A percentile compares a stretch with the other conserved stretches of the same genome.
phyloP scores from a whole-genome alignment of 2,329 filamentous ascomycete genomes.

The Neoscytalidium dimidiatum region DNA sequence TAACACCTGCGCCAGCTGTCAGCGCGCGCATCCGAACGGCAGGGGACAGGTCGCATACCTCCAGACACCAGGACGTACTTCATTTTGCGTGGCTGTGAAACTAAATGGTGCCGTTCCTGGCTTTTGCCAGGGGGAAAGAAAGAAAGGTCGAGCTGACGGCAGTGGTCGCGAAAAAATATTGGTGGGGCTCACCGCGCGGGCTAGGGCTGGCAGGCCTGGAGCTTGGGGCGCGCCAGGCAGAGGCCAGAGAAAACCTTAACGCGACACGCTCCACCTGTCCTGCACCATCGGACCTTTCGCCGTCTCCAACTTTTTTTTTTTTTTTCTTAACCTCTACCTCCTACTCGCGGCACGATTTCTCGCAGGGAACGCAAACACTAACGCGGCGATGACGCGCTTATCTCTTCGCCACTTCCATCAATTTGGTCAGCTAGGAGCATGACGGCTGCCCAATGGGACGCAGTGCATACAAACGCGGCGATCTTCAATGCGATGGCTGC shows the following conservation, averaged over 20 bases:
- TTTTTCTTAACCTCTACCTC: no score
- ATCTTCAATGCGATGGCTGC: slow-evolving; percentile 13
- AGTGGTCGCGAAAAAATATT: slow-evolving; percentile 33
- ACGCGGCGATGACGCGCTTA: slow-evolving; percentile 1
- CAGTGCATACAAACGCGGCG: slow-evolving; percentile 1
- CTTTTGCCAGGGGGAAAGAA: slow-evolving; percentile 45
- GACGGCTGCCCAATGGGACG: slow-evolving; percentile 8
- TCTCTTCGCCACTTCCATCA: not conserved
- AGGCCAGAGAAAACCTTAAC: slow-evolving; percentile 5
- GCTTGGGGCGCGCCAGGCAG: slow-evolving; percentile 1
- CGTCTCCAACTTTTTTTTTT: not conserved
- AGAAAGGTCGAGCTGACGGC: slow-evolving; percentile 31
- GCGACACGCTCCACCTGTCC: not conserved
- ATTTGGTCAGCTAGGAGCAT: not conserved
- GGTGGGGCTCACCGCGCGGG: slow-evolving; percentile 9
- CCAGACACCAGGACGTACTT: slow-evolving; percentile 81
- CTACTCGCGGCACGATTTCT: not conserved
- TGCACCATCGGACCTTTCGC: not conserved
- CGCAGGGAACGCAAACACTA: not conserved
- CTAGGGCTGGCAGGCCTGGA: slow-evolving; percentile 11
- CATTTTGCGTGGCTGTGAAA: slow-evolving; percentile 55
- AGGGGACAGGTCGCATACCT: slow-evolving; percentile 53
- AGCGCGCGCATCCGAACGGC: slow-evolving; percentile 21
- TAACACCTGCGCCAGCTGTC: slow-evolving; percentile 46
- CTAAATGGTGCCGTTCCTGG: slow-evolving; percentile 42